Percentiles rank a stretch among this genome's conserved stretches.
phyloP scores from a whole-genome alignment of 2,329 filamentous ascomycete species.

The Sarocladium strictum region DNA sequence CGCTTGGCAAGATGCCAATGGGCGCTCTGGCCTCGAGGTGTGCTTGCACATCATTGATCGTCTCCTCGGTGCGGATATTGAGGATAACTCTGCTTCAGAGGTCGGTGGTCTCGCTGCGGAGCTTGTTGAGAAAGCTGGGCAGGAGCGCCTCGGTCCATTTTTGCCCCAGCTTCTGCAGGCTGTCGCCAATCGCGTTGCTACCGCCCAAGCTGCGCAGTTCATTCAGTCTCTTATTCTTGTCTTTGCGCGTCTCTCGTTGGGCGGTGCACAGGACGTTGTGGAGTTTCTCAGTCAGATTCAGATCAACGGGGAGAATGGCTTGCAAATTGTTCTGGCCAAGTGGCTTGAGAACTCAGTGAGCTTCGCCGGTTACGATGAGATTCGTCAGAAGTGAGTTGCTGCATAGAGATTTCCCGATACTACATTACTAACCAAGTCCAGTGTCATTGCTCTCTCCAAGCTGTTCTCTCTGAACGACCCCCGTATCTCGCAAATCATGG shows the following conservation, averaged over 20 bases:
- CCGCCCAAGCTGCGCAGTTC: constrained; percentile 78
- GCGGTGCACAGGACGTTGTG: constrained; percentile 81
- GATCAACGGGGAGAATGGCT: constrained; percentile 72
- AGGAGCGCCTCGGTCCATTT: constrained; percentile 84
- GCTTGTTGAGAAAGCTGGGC: constrained; percentile 90
- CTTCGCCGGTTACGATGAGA: constrained; percentile 98
- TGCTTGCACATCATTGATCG: constrained; percentile 89
- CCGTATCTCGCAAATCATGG: constrained; percentile 70
- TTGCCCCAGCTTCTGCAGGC: constrained; percentile 82
- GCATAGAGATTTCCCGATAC: background rate
- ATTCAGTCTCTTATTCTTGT: constrained; percentile 95
- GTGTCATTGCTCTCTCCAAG: constrained; percentile 87
- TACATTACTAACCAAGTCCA: constrained; percentile 32
- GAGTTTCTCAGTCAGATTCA: constrained; percentile 83
- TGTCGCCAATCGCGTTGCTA: constrained; percentile 77
- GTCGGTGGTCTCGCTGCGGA: constrained; percentile 91
- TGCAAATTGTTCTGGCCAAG: constrained; percentile 84
- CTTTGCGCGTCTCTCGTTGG: constrained; percentile 83
- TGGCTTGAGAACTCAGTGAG: constrained; percentile 97
- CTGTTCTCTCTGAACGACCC: constrained; percentile 82
- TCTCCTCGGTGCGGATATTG: constrained; percentile 74
- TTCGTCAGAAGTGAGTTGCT: constrained; percentile 79
- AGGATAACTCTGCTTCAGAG: constrained; percentile 92
- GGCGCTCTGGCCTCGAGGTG: constrained; percentile 80
- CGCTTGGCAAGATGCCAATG: constrained; percentile 73